A percentile compares a stretch with the other conserved stretches of the same genome.
These are phyloP conservation scores for Sphagnum contortum DNA, from an alignment of 225 moss, liverwort and hornwort species.

Conservation along the genomic window DNA sequence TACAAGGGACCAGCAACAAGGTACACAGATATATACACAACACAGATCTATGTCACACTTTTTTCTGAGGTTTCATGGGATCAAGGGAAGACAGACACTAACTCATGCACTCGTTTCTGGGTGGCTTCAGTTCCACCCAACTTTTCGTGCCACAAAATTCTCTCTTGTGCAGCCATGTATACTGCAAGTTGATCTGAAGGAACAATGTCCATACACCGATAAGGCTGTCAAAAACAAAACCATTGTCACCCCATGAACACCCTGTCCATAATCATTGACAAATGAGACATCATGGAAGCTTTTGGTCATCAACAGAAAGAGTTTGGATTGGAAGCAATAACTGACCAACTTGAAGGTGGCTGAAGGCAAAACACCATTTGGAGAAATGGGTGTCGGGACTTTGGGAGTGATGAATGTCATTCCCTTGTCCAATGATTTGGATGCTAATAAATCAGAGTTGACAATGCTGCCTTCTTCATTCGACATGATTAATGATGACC, in stretches of 20 bases:
- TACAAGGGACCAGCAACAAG: too few relatives aligned
- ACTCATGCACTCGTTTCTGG: slow-evolving; percentile 99
- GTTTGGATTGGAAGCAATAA: neutral
- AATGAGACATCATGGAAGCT: too few relatives aligned
- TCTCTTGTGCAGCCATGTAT: slow-evolving; percentile 72
- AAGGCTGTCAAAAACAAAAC: slow-evolving; percentile 37
- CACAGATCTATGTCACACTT: too few relatives aligned
- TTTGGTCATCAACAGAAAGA: too few relatives aligned
- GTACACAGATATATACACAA: too few relatives aligned
- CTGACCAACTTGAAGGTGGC: slow-evolving; percentile 46
- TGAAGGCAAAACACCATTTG: slow-evolving; percentile 34
- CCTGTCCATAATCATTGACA: neutral
- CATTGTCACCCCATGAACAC: too few relatives aligned
- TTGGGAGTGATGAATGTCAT: slow-evolving; percentile 46
- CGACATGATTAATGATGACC: slow-evolving; percentile 8
- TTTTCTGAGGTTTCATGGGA: too few relatives aligned
- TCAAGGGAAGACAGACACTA: slow-evolving; percentile 12
- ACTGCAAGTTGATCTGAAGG: slow-evolving; percentile 74
- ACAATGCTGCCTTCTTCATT: slow-evolving; percentile 9
- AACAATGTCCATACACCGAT: slow-evolving; percentile 60
- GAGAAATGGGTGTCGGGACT: slow-evolving; percentile 29
- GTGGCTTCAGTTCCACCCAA: slow-evolving; percentile 72
- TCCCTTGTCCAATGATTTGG: slow-evolving; percentile 33
- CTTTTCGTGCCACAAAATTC: slow-evolving; percentile 94
- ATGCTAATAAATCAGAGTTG: slow-evolving; percentile 19